phyloP scores from a whole-genome alignment of 2,329 filamentous ascomycete genomes.

The Phoma sp. region DNA sequence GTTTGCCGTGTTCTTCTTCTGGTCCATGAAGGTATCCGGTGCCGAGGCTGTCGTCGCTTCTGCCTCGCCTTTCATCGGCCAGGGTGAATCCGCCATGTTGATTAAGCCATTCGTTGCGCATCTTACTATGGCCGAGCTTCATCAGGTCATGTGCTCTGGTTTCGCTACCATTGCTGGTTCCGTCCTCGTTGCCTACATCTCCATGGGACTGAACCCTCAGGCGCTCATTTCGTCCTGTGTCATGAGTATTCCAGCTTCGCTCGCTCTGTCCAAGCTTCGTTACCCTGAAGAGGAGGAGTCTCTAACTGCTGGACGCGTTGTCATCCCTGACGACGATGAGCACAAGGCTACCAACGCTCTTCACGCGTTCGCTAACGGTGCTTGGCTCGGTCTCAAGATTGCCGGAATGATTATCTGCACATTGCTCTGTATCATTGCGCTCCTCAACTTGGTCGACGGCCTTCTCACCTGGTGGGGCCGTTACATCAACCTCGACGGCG shows the following conservation, averaged over 20 bases:
- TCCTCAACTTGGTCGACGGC: constrained; percentile 76
- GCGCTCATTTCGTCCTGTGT: constrained; percentile 90
- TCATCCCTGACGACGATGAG: constrained; percentile 81
- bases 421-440: constrained; percentile 82
- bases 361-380: constrained; percentile 84
- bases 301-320: constrained; percentile 79
- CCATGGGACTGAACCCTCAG: constrained; percentile 81
- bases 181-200: constrained; percentile 85
- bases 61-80: constrained; percentile 91
- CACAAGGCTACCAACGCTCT: constrained; percentile 79
- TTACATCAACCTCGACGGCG: constrained; percentile 74
- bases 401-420: constrained; percentile 81
- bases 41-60: constrained; percentile 94
- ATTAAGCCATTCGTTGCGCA: constrained; percentile 86
- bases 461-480: constrained; percentile 84
- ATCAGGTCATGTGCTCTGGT: constrained; percentile 91
- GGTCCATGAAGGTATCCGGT: constrained; percentile 84
- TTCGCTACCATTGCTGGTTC: constrained; percentile 92
- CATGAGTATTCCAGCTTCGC: constrained; percentile 92
- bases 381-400: constrained; percentile 87
- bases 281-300: constrained; percentile 90
- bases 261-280: constrained; percentile 87
- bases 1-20: constrained; percentile 91
- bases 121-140: constrained; percentile 85
- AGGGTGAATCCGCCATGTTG: constrained; percentile 92